These are phyloP conservation scores for Globisporangium uncinulatum DNA, from an alignment of 352 stramenopile species.

Conservation along the genomic window DNA sequence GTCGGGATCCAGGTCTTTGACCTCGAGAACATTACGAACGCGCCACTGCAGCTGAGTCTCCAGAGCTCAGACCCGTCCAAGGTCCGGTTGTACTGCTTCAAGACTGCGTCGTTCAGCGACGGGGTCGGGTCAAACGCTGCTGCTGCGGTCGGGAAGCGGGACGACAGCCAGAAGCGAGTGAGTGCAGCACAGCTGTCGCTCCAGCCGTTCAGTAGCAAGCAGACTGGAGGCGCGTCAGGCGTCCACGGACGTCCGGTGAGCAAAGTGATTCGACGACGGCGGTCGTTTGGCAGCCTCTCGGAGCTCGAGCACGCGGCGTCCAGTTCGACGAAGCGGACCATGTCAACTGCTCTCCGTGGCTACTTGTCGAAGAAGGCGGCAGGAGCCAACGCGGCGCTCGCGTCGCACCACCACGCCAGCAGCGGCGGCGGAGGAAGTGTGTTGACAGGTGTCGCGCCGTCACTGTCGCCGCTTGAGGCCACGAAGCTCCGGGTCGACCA, in stretches of 20 bases:
- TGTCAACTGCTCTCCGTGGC: constrained; percentile 34
- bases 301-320: constrained; percentile 37
- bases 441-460: background rate
- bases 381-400: background rate
- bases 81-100: constrained; percentile 73
- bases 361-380: constrained; percentile 47
- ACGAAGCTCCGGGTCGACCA: constrained; percentile 14
- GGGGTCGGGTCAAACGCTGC: constrained; percentile 12
- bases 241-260: constrained; percentile 12
- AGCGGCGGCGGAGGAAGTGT: background rate
- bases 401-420: background rate
- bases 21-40: constrained; percentile 86
- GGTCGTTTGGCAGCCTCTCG: constrained; percentile 68
- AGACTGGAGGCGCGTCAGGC: constrained; percentile 2
- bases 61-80: constrained; percentile 69
- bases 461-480: constrained; percentile 6
- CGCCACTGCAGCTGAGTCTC: constrained; percentile 68
- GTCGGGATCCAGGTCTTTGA: constrained; percentile 85
- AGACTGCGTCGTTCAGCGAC: constrained; percentile 28
- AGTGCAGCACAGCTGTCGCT: constrained; percentile 4
- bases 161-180: constrained; percentile 9
- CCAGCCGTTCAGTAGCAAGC: constrained; percentile 9
- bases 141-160: constrained; percentile 3
- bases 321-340: constrained; percentile 32
- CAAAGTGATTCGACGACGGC: constrained; percentile 51